Percentiles rank a stretch among this genome's conserved stretches.
Evolutionary conservation across 352 stramenopile species (phyloP).

Genomic region (Phytophthora foliorum): DNA sequence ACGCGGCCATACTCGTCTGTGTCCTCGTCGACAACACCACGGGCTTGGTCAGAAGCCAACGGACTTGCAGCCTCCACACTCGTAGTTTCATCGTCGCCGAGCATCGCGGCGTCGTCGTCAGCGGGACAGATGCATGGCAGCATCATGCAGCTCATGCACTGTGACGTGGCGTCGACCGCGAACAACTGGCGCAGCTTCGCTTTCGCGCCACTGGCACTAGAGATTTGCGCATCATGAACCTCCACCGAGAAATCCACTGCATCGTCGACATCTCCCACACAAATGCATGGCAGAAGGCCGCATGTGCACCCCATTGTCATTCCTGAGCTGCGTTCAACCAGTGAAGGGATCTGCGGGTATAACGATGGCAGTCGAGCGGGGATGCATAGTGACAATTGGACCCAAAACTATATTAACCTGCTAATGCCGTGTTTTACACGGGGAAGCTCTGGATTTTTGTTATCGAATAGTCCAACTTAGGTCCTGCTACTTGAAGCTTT

Average conservation of each 20-base stretch:
- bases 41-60: conserved; percentile 32
- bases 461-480: too few relatives aligned
- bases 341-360: background rate
- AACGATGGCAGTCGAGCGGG: too few relatives aligned
- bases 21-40: conserved; percentile 36
- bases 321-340: conserved; percentile 16
- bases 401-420: too few relatives aligned
- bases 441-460: too few relatives aligned
- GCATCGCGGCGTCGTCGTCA: conserved; percentile 49
- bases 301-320: conserved; percentile 55
- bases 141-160: conserved; percentile 82
- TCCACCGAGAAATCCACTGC: conserved; percentile 30
- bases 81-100: conserved; percentile 52
- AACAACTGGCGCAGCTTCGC: conserved; percentile 66
- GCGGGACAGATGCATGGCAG: conserved; percentile 81
- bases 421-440: too few relatives aligned
- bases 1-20: conserved; percentile 69
- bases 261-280: conserved; percentile 53
- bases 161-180: conserved; percentile 58
- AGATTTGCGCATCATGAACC: background rate
- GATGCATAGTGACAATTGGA: too few relatives aligned
- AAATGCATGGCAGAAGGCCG: conserved; percentile 79
- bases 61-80: conserved; percentile 55
- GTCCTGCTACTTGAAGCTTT: too few relatives aligned
- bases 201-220: conserved; percentile 10